Base-by-base conservation (phyloP, 306 rosid species). In the Dryas octopetala region DNA sequence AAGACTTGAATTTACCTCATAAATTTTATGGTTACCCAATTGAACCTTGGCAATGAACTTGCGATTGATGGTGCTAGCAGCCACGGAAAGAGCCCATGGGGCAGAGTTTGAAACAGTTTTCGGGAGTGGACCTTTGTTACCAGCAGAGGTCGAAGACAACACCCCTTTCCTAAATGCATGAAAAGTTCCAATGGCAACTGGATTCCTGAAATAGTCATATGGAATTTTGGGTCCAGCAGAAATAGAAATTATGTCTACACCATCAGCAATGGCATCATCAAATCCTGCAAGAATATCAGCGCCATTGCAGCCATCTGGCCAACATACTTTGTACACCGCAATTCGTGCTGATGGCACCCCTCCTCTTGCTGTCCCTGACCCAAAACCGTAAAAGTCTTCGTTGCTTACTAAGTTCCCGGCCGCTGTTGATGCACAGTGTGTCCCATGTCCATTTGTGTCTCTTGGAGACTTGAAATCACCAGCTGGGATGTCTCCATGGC, bases 111-210 rank as follows among this genome's bases (percentile, higher is more conserved):
- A 3, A 6, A 75, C 10, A 7, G 64, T 55, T 11, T n/a, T 58
- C 9, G 4, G 61, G 0, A 3, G 0, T 3, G 93, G 88, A n/a
- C 96, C 90, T 0, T 0, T 0, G 44, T 88, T 88, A 9, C 85
- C 85, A 0, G 81, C 89, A 0, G 85, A 49, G n/a, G 14, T 55
- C 0, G 91, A 85, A 0, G 88, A 84, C 41, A 86, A 55, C 11
- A 90, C 80, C 4, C 90, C 87, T 0, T 28, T 81, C 41, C 52
- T 78, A 84, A 83, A 77, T n/a, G 93, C 86, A 53, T 90, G 93
- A 50, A 88, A 90, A 63, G 87, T 67, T 65, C 93, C 96, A 9
- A 90, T 83, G 7, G 83, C 58, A 9, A 40, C 32, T n/a, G 81
- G 0, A 28, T 57, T 17, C 0, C 62, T 1, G 61, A 90, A 86